Base-by-base conservation (phyloP, 768 basidiomycete genomes). In the Pilatotrama ljubarskyi region DNA sequence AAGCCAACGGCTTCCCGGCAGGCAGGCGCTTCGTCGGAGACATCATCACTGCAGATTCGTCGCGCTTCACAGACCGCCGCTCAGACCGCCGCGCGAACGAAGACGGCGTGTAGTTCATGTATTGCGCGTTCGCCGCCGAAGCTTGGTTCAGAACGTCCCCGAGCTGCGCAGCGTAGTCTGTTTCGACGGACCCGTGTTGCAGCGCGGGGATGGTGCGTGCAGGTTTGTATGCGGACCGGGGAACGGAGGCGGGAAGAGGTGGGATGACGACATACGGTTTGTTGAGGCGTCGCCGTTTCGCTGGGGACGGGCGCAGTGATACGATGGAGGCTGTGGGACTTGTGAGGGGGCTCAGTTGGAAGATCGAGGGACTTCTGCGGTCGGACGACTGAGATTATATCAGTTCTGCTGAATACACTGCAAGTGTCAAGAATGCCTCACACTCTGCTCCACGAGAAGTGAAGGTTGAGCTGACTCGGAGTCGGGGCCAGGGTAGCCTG, bases 161-260 rank as follows among this genome's bases (percentile, higher is more conserved):
- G 10, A 60, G 59, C 41, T 54, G 38, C 17, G 14, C 38, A 5
- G 51, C 59, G 26, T 54, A 49, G 40, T 60, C 52, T 0, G 0
- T 11, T 7, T 42, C 52, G 8, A 25, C 20, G 5, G 47, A 7
- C 2, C 24, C 36, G 7, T 49, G 46, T 17, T 54, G 46, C 38
- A 54, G n/a, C 3, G 13, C n/a, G 1, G 46, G 52, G 11, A 60
- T 46, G 2, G 40, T 37, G 0, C 46, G 13, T 13, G 59, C 59
- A 5, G 15, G 52, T 26, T 4, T 20, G 22, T 60, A 60, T 1
- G 9, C 17, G 8, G 38, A 37, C 17, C 52, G 37, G n/a, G 37
- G 38, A 11, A 47, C 37, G 8, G 15, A 11, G 4, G 26, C 13
- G 6, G 58, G 59, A 18, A 60, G 38, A 3, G 52, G 44, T 7